Base-by-base conservation (phyloP, 345 rosid species). In the Erodium maritimum region DNA sequence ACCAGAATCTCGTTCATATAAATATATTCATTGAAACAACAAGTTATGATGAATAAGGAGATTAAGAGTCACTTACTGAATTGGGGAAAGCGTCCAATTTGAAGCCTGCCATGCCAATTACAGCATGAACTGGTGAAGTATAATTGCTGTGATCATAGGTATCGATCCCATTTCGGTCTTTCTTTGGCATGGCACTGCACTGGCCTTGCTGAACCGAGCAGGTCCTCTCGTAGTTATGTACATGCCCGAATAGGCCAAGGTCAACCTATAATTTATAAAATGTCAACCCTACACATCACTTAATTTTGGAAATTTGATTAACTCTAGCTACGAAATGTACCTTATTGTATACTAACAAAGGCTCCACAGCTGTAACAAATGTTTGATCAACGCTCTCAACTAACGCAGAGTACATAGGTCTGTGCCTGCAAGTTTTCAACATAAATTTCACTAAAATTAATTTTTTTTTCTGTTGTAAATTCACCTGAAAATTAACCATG, bases 31-130 rank as follows among this genome's bases (percentile, higher is more conserved):
- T 1, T 17, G 0, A 3, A 52, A 52, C 2, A 5, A 52, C 20
- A 29, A 25, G 33, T 3, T 25, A 25, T 29, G 37, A 6, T 29
- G n/a, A 29, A 29, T 29, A 11, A 29, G 37, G 5, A 29, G 2
- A 29, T 11, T 29, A 29, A 29, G 9, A 29, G 37, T 29, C 37
- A 29, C 37, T 65, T 65, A 82, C 93, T 37, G n/a, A 20, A 18
- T 23, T 4, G 8, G 60, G 18, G 75, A 82, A 82, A 0, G 21
- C 42, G 62, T 82, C 85, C 53, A 85, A 61, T 19, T 5, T 18
- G 73, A 80, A 85, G 55, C 88, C 88, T 21, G 88, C 93, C 88
- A 79, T 85, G 60, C 93, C 93, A 21, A 85, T 78, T n/a, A 85
- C 58, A 12, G 73, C 79, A 3, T 82, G 93, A 23, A 85, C 79